phyloP scores from a whole-genome alignment of 2,329 filamentous ascomycete species.

The Mollisia scopiformis region DNA sequence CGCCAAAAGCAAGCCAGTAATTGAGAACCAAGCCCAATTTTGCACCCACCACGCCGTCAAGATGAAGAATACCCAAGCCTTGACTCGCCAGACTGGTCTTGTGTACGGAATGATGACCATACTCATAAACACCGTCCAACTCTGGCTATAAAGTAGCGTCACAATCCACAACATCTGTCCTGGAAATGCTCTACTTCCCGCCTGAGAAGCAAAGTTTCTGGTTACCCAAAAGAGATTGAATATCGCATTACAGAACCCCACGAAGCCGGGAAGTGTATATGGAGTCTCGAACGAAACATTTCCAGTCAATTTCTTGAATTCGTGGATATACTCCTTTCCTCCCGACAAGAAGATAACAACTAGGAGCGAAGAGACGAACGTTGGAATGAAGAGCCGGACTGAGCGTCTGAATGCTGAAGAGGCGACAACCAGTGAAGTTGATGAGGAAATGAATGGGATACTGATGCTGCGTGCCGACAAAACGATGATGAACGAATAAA shows the following conservation, averaged over 20 bases:
- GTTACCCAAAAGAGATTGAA: conserved; percentile 51
- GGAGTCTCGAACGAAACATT: conserved; percentile 42
- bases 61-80: conserved; percentile 37
- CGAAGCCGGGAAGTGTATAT: conserved; percentile 39
- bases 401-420: conserved; percentile 45
- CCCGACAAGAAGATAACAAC: conserved; percentile 40
- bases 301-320: conserved; percentile 40
- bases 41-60: conserved; percentile 50
- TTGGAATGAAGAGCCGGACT: conserved; percentile 45
- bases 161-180: conserved; percentile 49
- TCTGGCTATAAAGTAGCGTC: conserved; percentile 48
- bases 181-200: conserved; percentile 46
- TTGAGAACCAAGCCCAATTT: conserved; percentile 49
- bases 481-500: conserved; percentile 49
- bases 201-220: conserved; percentile 41
- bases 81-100: conserved; percentile 21
- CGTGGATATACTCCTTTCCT: conserved; percentile 38
- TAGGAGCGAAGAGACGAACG: conserved; percentile 44
- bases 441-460: conserved; percentile 44
- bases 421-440: conserved; percentile 39
- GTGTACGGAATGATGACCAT: conserved; percentile 46
- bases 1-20: conserved; percentile 44
- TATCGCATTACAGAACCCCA: conserved; percentile 48
- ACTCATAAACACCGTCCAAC: conserved; percentile 50
- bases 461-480: conserved; percentile 46